Evolutionary conservation across 2,329 filamentous ascomycete genomes (phyloP), one percentile per base, ranked within the genome.

Genomic region (Colletotrichum cordylinicola): DNA sequence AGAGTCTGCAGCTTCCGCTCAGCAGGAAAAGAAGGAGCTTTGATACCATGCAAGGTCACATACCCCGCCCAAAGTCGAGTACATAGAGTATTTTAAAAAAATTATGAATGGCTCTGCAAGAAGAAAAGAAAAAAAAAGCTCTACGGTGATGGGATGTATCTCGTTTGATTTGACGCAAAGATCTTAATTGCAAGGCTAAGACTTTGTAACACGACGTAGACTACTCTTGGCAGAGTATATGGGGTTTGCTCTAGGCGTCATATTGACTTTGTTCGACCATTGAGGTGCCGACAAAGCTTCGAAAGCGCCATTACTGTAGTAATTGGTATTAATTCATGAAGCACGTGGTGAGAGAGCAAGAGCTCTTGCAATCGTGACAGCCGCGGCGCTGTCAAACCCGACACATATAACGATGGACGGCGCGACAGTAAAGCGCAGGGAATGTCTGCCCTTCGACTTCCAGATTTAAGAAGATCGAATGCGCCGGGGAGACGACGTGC

Each of bases 201-300:
- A 94, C 89, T 91, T 92, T 96, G 95, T 95, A 96, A 96, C 94
- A 96, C 94, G 94, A 95, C 92, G 93, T 94, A 95, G 94, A 90
- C 95, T 35, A 93, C 93, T 92, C 93, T 95, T 95, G 94, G 94
- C 93, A 95, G 93, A 92, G 93, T 94, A 90, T 89, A 92, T 93
- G 87, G 90, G 90, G 87, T 94, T 90, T 88, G 83, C 83, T 96
- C 88, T 96, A 91, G 95, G 94, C 94, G 91, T 86, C 94, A 92
- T 92, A 92, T 96, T 96, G 95, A 96, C 94, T 95, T 90, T 94
- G 83, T 88, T 86, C 90, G 93, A 89, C 89, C 87, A 94, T 78
- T 70, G 48, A 33, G 61, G 72, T 64, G 76, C 61, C 77, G 76
- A 68, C 65, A 75, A 95, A 96, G 95, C 95, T 97, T 97, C 95